Conservation (phyloP, 345 rosid genomes). For the Euphorbia tirucalli region DNA sequence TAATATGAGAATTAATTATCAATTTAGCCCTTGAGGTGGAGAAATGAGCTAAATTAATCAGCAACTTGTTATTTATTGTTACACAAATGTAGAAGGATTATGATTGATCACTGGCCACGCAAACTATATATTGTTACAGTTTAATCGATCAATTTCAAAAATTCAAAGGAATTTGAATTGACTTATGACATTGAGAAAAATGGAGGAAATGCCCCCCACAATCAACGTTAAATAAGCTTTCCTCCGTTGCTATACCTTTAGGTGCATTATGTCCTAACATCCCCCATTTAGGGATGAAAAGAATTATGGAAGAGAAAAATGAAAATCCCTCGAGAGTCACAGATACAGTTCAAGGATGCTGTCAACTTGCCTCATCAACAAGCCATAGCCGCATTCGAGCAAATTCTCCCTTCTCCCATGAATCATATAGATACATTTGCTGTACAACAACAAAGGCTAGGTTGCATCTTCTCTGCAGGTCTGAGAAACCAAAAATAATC, state of each 20-base stretch:
- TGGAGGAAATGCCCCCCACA: constrained; percentile 1
- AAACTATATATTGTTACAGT: not conserved
- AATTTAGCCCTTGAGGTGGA: too few relatives aligned
- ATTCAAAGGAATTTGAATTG: not conserved
- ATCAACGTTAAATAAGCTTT: not conserved
- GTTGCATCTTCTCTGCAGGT: not conserved
- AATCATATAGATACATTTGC: not conserved
- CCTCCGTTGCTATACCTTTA: too few relatives aligned
- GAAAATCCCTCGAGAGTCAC: not conserved
- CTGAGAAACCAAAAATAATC: not conserved
- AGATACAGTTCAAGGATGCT: not conserved
- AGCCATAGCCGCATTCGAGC: not conserved
- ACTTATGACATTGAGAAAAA: not conserved
- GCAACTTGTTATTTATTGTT: too few relatives aligned
- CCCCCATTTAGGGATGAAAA: constrained; percentile 1
- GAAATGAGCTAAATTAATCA: too few relatives aligned
- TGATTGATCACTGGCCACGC: too few relatives aligned
- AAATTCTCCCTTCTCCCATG: not conserved
- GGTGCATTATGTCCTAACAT: not conserved
- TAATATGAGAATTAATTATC: too few relatives aligned
- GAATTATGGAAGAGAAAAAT: constrained; percentile 9
- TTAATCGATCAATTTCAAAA: not conserved
- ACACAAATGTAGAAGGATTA: too few relatives aligned
- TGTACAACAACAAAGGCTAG: constrained; percentile 12
- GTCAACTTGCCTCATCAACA: not conserved